Evolutionary conservation across 306 rosid genomes (phyloP).

Genomic region (Mucuna pruriens): DNA sequence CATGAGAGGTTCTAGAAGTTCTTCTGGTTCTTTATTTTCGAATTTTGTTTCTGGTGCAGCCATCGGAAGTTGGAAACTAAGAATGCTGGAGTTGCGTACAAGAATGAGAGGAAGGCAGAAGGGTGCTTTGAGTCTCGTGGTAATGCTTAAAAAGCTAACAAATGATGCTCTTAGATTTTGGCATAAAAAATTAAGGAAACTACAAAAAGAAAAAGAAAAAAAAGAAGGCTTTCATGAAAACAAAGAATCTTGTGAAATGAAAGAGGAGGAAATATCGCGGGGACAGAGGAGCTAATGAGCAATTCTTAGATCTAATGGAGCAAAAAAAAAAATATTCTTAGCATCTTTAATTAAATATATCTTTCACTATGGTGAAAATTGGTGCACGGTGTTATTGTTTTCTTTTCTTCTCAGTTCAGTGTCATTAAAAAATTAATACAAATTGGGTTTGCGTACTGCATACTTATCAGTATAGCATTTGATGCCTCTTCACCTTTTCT

Average conservation of each 20-base stretch:
- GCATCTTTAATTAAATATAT: too few species aligned
- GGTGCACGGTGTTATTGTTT: not conserved
- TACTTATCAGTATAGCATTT: conserved; percentile 45
- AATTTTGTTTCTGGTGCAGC: conserved; percentile 52
- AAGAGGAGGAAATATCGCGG: not conserved
- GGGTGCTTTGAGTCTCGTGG: conserved; percentile 10
- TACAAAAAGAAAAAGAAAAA: too few species aligned
- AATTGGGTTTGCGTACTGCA: conserved; percentile 8
- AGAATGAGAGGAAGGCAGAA: not conserved
- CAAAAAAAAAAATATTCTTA: not conserved
- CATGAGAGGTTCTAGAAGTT: conserved; percentile 50
- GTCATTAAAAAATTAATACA: not conserved
- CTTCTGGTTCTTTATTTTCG: conserved; percentile 51
- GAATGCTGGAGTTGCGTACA: not conserved
- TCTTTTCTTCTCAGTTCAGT: not conserved
- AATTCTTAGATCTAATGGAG: not conserved
- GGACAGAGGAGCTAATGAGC: not conserved
- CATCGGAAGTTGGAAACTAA: conserved; percentile 45
- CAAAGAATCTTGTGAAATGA: not conserved
- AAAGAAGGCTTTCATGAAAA: not conserved
- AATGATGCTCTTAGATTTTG: conserved; percentile 21
- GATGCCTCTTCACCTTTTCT: conserved; percentile 44
- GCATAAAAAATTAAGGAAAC: not conserved
- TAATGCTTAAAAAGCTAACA: conserved; percentile 33
- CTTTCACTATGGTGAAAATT: not conserved